Evolutionary conservation across 345 rosid species (phyloP), one percentile per base, ranked within the genome.

Genomic region (Gossypium rotundifolium): DNA sequence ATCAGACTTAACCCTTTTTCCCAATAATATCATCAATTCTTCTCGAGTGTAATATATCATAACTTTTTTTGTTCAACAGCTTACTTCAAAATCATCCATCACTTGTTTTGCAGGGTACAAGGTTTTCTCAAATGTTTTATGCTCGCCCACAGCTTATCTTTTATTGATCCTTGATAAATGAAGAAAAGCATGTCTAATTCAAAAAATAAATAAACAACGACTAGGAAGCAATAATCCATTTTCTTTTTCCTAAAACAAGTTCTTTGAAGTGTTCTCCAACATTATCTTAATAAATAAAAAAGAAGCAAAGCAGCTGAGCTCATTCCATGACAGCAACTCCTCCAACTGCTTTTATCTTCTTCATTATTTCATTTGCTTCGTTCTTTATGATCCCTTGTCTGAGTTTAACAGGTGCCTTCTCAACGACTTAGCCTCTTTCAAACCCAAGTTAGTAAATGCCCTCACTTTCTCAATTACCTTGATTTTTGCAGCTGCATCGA

Each of bases 351-450:
- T 83, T 82, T 40, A 84, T 79, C 83, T 86, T 86, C 75, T 80
- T 82, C 25, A 82, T 75, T 18, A 82, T 82, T 25, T 18, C 72
- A 75, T 74, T 78, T 25, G 83, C 87, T 77, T 86, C 89, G 57
- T 86, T 87, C 75, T 84, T 86, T 22, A 83, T 77, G 25, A 84
- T 73, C 33, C 89, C 85, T 53, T 86, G 82, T 71, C 83, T 86
- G 42, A 86, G 83, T 62, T 82, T 16, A 48, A 53, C 79, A 53
- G 89, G 89, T 2, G 54, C 84, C 72, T 84, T 86, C 77, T 86
- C 87, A 42, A 86, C 87, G 71, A 86, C 58, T 84, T 86, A 44
- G 87, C 89, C 78, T 86, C 89, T 78, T 84, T 86, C 81, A 84
- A 62, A 7, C 89, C 89, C 79, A 86, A 77, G 79, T 44, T 79